phyloP scores from a whole-genome alignment of 148 eudicot species.

The Rheum nobile region DNA sequence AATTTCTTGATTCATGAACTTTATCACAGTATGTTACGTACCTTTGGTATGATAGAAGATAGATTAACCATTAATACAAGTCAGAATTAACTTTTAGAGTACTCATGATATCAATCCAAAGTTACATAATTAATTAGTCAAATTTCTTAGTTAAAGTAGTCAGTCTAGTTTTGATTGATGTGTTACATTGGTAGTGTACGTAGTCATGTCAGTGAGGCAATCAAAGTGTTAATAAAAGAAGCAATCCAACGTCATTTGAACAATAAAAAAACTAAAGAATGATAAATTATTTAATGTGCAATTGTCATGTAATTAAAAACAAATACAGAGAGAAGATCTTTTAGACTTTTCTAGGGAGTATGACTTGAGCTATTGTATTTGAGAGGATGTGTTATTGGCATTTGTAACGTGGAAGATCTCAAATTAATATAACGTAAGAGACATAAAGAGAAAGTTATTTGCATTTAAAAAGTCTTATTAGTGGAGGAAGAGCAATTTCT shows the following conservation, averaged over 20 bases:
- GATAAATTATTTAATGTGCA: not conserved
- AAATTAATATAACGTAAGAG: not conserved
- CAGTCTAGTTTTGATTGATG: too few species aligned
- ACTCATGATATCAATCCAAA: not conserved
- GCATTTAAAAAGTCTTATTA: not conserved
- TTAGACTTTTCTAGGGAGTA: not conserved
- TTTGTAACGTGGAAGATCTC: not conserved
- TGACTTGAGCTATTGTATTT: not conserved
- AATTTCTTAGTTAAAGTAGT: not conserved
- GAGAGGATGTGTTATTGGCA: not conserved
- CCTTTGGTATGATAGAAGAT: not conserved
- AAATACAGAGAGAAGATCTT: not conserved
- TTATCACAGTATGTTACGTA: not conserved
- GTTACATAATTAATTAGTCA: not conserved
- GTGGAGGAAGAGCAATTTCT: not conserved
- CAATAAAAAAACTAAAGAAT: not conserved
- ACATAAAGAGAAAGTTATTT: not conserved
- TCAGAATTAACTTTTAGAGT: not conserved
- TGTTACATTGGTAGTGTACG: not conserved
- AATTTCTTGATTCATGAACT: not conserved
- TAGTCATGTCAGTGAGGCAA: not conserved
- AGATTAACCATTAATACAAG: not conserved
- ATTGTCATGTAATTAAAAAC: not conserved
- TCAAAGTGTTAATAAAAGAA: not conserved
- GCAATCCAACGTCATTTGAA: not conserved